Conservation (phyloP, 1,284 basidiomycete species). For the Pseudozyma hubeiensis region DNA sequence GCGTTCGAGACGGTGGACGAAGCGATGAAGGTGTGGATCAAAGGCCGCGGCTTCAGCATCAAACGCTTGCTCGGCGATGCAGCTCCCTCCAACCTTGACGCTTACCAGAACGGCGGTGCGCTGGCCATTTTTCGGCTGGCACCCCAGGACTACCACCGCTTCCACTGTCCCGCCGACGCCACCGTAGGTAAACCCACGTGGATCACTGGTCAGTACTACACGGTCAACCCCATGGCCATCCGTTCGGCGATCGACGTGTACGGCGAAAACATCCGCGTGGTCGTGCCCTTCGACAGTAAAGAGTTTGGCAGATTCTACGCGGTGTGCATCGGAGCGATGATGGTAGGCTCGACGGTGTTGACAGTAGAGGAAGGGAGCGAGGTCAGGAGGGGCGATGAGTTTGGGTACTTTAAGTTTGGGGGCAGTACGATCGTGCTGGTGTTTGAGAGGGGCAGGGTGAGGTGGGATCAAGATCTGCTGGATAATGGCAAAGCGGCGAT, state of each 20-base stretch:
- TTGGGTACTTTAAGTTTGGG: constrained; percentile 74
- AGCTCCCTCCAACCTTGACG: constrained; percentile 70
- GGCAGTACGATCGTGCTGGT: constrained; percentile 62
- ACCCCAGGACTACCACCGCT: constrained; percentile 91
- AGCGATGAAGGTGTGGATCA: constrained; percentile 94
- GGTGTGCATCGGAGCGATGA: constrained; percentile 71
- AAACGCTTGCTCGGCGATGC: constrained; percentile 78
- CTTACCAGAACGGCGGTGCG: constrained; percentile 81
- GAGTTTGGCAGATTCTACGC: constrained; percentile 44
- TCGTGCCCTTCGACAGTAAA: constrained; percentile 68
- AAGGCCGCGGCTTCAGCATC: constrained; percentile 91
- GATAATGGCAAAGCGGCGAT: constrained; percentile 76
- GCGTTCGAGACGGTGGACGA: constrained; percentile 85
- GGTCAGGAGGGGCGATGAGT: constrained; percentile 85
- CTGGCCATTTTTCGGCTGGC: constrained; percentile 81
- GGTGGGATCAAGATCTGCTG: constrained; percentile 92
- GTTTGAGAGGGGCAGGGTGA: constrained; percentile 79
- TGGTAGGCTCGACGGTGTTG: constrained; percentile 77
- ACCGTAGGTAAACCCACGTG: constrained; percentile 72
- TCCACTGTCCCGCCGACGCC: constrained; percentile 91
- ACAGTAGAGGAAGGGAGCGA: constrained; percentile 85
- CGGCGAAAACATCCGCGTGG: constrained; percentile 82
- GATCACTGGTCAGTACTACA: constrained; percentile 69
- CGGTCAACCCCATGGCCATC: constrained; percentile 80
- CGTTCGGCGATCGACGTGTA: constrained; percentile 87